These are phyloP conservation scores for Cornus suecica DNA, from an alignment of 148 eudicot species.

Conservation along the genomic window DNA sequence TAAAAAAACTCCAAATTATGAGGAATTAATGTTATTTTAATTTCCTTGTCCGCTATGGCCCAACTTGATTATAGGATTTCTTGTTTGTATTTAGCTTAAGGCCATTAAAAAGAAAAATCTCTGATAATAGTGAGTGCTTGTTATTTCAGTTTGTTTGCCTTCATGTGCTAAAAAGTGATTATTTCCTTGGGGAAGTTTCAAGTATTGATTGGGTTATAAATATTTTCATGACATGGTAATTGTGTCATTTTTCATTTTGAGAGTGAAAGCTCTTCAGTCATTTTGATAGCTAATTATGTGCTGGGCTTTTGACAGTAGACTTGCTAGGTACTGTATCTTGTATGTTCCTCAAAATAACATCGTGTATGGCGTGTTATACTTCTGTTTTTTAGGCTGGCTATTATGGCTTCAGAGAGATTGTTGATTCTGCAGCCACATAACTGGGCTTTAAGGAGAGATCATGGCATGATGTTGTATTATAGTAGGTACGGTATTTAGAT, in stretches of 20 bases:
- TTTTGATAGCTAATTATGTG: neutral
- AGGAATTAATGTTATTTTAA: neutral
- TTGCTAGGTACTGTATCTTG: no score
- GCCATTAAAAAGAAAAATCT: neutral
- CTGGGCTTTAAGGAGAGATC: slow-evolving; percentile 88
- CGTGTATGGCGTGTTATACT: slow-evolving; percentile 14
- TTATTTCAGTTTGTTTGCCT: neutral
- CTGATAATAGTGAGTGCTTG: neutral
- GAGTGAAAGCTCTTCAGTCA: neutral
- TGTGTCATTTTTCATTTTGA: neutral
- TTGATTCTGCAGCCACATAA: slow-evolving; percentile 82
- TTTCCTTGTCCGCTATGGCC: neutral
- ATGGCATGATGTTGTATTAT: slow-evolving; percentile 90
- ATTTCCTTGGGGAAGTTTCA: neutral
- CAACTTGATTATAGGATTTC: neutral
- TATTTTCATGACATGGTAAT: neutral
- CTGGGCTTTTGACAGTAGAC: slow-evolving; percentile 1
- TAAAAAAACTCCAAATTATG: neutral
- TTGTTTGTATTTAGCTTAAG: neutral
- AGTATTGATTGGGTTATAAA: neutral
- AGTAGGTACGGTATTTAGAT: slow-evolving; percentile 44
- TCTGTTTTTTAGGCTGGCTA: slow-evolving; percentile 65
- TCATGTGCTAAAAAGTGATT: neutral
- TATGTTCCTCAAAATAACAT: slow-evolving; percentile 12
- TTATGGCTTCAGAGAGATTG: slow-evolving; percentile 89